phyloP scores from a whole-genome alignment of 345 rosid species.

The Murraya paniculata region DNA sequence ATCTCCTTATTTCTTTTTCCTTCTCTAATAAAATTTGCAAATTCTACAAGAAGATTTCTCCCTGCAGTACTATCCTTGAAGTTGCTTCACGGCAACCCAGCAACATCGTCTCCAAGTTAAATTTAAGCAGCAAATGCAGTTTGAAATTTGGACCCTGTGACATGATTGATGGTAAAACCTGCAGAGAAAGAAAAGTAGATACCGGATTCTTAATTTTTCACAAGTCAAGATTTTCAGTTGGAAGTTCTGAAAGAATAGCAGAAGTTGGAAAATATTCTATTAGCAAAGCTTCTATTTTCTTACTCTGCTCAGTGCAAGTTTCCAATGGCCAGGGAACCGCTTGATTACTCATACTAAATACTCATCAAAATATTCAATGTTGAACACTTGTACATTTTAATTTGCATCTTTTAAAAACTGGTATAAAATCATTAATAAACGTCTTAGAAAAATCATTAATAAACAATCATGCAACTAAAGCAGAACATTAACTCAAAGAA shows the following conservation, averaged over 20 bases:
- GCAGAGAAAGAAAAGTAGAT: background rate
- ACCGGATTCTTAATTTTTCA: no score
- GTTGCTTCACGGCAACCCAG: background rate
- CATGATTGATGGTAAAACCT: background rate
- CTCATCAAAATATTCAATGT: background rate
- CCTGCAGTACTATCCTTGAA: background rate
- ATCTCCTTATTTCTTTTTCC: background rate
- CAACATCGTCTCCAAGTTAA: background rate
- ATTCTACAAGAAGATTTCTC: background rate
- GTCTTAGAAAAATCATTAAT: background rate
- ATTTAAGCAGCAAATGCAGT: background rate
- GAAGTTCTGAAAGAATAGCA: background rate
- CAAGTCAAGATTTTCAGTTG: background rate
- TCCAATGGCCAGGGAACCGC: background rate
- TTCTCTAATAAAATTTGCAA: background rate
- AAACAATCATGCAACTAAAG: background rate
- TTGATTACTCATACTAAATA: background rate
- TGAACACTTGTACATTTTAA: background rate
- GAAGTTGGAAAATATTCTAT: background rate
- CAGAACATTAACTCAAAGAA: background rate
- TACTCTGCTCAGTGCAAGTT: background rate
- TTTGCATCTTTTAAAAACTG: background rate
- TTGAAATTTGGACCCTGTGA: background rate
- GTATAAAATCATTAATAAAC: background rate
- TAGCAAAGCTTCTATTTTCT: background rate